Conservation (phyloP, 148 eudicot species). For the Diospyros lotus region DNA sequence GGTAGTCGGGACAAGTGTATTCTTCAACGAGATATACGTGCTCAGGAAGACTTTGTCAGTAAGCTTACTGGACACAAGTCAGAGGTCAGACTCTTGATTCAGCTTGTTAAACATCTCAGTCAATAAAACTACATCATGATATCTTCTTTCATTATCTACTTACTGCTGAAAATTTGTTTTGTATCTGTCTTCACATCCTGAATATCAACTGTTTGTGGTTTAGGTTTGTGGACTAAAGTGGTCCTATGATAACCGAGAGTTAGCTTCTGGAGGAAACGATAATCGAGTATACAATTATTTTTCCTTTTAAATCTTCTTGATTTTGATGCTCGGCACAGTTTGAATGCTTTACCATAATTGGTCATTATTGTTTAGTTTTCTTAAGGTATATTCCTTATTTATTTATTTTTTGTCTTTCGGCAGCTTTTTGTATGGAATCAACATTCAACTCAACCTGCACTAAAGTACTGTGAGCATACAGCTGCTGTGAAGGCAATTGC, state of each 20-base stretch:
- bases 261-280: constrained; percentile 96
- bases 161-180: neutral
- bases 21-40: constrained; percentile 74
- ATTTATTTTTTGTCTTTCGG: constrained; percentile 4
- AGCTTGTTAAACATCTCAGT: neutral
- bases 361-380: neutral
- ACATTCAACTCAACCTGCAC: constrained; percentile 72
- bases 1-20: constrained; percentile 89
- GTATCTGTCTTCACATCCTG: neutral
- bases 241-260: constrained; percentile 86
- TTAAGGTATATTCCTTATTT: neutral
- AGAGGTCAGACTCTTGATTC: constrained; percentile 51
- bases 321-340: constrained; percentile 3
- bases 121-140: neutral
- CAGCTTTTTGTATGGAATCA: constrained; percentile 94
- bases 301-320: constrained; percentile 1
- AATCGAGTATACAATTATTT: constrained; percentile 51
- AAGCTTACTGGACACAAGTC: constrained; percentile 83
- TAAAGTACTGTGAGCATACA: constrained; percentile 78
- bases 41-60: constrained; percentile 72
- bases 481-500: constrained; percentile 97
- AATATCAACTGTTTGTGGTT: constrained; percentile 11
- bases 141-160: neutral
- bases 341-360: neutral
- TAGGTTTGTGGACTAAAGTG: constrained; percentile 95